Percentiles rank a stretch among this genome's conserved stretches.
phyloP scores from a whole-genome alignment of 2,329 filamentous ascomycete genomes.

The Lasiodiplodia theobromae region DNA sequence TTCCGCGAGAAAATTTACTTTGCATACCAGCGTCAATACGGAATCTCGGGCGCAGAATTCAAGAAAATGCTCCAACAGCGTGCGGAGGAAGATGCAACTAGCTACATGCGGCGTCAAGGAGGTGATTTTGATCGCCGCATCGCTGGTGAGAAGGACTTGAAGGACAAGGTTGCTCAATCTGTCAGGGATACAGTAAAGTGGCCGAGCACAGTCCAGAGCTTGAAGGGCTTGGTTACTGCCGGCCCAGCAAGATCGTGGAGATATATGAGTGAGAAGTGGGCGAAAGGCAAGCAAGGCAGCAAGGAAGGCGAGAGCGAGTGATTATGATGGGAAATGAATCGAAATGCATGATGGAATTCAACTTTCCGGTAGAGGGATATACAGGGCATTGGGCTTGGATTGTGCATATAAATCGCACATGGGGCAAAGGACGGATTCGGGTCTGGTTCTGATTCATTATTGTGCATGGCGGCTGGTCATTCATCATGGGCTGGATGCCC shows the following conservation, averaged over 20 bases:
- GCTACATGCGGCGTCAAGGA: conserved; percentile 76
- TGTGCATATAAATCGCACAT: background rate
- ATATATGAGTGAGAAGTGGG: conserved; percentile 81
- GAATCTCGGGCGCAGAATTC: conserved; percentile 84
- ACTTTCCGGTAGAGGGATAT: conserved; percentile 1
- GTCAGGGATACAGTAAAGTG: conserved; percentile 90
- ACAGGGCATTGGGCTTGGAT: background rate
- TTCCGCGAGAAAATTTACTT: conserved; percentile 94
- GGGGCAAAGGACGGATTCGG: background rate
- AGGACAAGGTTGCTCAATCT: conserved; percentile 72
- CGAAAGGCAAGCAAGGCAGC: conserved; percentile 43
- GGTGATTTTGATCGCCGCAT: conserved; percentile 88
- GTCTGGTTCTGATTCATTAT: background rate
- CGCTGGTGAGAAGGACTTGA: conserved; percentile 74
- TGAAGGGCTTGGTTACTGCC: conserved; percentile 83
- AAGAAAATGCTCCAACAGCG: conserved; percentile 81
- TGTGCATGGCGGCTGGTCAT: background rate
- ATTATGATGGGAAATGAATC: background rate
- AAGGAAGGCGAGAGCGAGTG: conserved; percentile 22
- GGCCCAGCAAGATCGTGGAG: conserved; percentile 73
- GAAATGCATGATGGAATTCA: background rate
- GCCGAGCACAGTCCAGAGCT: conserved; percentile 86
- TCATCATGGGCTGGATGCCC: background rate
- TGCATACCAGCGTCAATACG: conserved; percentile 89
- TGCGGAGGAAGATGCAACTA: conserved; percentile 68